Conservation (phyloP, 1,284 basidiomycete species). For the Cryptococcus sp. region DNA sequence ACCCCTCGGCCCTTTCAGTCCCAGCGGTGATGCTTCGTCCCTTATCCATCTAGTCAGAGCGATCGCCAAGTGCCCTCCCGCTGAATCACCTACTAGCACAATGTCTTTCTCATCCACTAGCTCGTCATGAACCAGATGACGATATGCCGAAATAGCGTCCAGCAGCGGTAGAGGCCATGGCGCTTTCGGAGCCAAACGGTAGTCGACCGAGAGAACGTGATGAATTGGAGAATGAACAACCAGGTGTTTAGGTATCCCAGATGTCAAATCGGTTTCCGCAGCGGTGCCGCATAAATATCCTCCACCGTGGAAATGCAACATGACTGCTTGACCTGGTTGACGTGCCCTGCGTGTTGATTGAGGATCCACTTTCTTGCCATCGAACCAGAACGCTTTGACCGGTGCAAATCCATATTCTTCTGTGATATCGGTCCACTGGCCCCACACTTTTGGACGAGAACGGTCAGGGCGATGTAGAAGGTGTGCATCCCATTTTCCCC, state of each 20-base stretch:
- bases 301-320: constrained; percentile 41
- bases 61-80: constrained; percentile 65
- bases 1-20: constrained; percentile 48
- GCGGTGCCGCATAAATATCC: constrained; percentile 42
- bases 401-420: constrained; percentile 27
- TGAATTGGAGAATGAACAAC: constrained; percentile 37
- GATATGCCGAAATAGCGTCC: constrained; percentile 60
- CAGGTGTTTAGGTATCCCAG: constrained; percentile 31
- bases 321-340: constrained; percentile 29
- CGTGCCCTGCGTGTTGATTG: constrained; percentile 10
- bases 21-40: constrained; percentile 26
- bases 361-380: constrained; percentile 25
- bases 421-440: constrained; percentile 23
- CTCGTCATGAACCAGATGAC: constrained; percentile 55
- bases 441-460: constrained; percentile 14
- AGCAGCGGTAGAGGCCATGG: constrained; percentile 62
- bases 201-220: constrained; percentile 41
- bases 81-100: constrained; percentile 63
- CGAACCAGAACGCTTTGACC: constrained; percentile 40
- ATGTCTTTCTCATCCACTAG: constrained; percentile 57
- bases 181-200: constrained; percentile 29
- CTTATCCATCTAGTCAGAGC: constrained; percentile 45
- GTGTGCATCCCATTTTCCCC: constrained; percentile 32
- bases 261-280: constrained; percentile 37
- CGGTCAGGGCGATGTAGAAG: constrained; percentile 23